Evolutionary conservation across 768 basidiomycete species (phyloP).

Genomic region (Tylopilus rubrobrunneus): DNA sequence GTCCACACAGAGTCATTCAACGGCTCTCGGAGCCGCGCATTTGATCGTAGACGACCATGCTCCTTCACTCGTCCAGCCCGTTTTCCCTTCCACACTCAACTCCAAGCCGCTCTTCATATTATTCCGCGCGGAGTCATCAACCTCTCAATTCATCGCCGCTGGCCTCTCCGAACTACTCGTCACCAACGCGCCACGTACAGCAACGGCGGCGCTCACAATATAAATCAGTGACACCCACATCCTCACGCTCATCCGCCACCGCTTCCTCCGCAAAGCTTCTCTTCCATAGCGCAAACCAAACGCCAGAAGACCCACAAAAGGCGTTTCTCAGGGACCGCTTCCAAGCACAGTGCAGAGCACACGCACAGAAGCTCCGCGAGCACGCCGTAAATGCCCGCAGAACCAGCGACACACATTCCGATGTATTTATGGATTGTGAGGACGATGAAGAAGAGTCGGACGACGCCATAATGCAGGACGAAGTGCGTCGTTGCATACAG

Average conservation of each 20-base stretch:
- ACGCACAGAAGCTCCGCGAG: conserved; percentile 53
- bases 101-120: conserved; percentile 32
- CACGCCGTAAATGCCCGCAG: conserved; percentile 39
- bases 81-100: conserved; percentile 33
- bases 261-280: conserved; percentile 9
- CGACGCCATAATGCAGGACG: conserved; percentile 57
- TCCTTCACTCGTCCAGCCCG: conserved; percentile 30
- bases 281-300: conserved; percentile 12
- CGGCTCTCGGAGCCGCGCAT: conserved; percentile 2
- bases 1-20: conserved; percentile 7
- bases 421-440: conserved; percentile 45
- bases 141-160: conserved; percentile 53
- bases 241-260: conserved; percentile 18
- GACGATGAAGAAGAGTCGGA: conserved; percentile 54
- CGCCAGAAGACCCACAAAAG: conserved; percentile 46
- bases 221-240: conserved; percentile 36
- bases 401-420: conserved; percentile 48
- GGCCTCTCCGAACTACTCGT: conserved; percentile 40
- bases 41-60: conserved; percentile 1
- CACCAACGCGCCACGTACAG: conserved; percentile 42
- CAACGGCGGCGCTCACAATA: conserved; percentile 56
- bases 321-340: conserved; percentile 57
- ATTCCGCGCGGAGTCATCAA: conserved; percentile 26
- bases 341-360: conserved; percentile 57
- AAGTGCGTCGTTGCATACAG: conserved; percentile 33